Evolutionary conservation across 1,284 basidiomycete genomes (phyloP).

Genomic region (Ustilago sp.): DNA sequence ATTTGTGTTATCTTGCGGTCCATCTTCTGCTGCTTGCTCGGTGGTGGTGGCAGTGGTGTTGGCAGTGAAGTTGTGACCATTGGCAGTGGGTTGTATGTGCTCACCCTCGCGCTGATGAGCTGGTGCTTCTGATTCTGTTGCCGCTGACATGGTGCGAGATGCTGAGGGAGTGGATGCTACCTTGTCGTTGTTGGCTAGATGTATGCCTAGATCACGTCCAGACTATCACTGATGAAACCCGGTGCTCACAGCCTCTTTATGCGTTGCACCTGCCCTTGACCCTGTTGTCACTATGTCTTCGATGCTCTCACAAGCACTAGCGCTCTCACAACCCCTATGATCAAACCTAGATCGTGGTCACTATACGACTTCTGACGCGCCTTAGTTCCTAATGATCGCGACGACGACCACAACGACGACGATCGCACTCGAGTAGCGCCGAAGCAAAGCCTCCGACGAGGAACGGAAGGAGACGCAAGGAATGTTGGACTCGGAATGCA

Average conservation of each 20-base stretch:
- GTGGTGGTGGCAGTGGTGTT: background rate
- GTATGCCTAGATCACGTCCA: background rate
- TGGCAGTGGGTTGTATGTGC: background rate
- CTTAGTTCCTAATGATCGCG: background rate
- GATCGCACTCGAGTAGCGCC: background rate
- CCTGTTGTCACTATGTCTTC: background rate
- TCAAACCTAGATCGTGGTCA: background rate
- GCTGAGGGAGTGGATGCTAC: slow-evolving; percentile 2
- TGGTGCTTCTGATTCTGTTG: slow-evolving; percentile 14
- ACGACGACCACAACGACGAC: slow-evolving; percentile 5
- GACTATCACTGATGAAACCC: background rate
- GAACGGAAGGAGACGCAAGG: background rate
- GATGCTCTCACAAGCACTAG: background rate
- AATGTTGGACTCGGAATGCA: slow-evolving; percentile 43
- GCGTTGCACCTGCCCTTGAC: background rate
- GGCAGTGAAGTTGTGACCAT: slow-evolving; percentile 1
- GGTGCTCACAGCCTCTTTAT: background rate
- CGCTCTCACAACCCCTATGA: background rate
- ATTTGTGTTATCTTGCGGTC: background rate
- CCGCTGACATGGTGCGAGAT: slow-evolving; percentile 13
- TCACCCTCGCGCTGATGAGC: slow-evolving; percentile 2
- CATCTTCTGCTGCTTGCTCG: background rate
- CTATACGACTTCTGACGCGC: background rate
- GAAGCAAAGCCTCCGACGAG: background rate
- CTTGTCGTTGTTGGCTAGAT: background rate